phyloP scores from a whole-genome alignment of 179 eudicot species.

The Beta macrorhiza region DNA sequence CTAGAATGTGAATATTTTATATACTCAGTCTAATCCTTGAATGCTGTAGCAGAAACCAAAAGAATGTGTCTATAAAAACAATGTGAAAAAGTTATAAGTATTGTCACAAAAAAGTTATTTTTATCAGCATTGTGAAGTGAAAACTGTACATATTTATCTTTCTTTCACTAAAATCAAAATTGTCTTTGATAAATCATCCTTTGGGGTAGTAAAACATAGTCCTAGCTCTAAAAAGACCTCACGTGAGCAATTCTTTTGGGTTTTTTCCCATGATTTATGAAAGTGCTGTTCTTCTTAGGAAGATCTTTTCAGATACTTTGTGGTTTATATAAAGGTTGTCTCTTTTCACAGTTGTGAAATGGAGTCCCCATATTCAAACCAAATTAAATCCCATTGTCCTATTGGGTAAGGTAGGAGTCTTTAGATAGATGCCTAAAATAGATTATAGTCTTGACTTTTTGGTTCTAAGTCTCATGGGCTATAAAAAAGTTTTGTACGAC shows the following conservation, averaged over 20 bases:
- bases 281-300: not conserved
- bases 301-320: not conserved
- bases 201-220: not conserved
- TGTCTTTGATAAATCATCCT: not conserved
- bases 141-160: not conserved
- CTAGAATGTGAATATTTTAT: not conserved
- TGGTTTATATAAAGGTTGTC: not conserved
- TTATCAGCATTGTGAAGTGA: not conserved
- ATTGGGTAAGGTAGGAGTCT: not conserved
- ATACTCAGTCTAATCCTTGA: not conserved
- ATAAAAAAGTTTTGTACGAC: not conserved
- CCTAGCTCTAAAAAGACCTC: not conserved
- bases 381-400: not conserved
- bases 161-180: not conserved
- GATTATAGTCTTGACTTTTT: not conserved
- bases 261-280: not conserved
- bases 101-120: not conserved
- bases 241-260: too few species aligned
- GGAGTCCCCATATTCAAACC: not conserved
- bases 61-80: not conserved
- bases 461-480: not conserved
- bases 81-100: not conserved
- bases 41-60: not conserved
- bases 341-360: not conserved
- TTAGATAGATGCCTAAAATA: not conserved